Percentiles rank a stretch among this genome's conserved stretches.
Evolutionary conservation across 2,329 filamentous ascomycete genomes (phyloP).

Genomic region (Cadophora sp.): DNA sequence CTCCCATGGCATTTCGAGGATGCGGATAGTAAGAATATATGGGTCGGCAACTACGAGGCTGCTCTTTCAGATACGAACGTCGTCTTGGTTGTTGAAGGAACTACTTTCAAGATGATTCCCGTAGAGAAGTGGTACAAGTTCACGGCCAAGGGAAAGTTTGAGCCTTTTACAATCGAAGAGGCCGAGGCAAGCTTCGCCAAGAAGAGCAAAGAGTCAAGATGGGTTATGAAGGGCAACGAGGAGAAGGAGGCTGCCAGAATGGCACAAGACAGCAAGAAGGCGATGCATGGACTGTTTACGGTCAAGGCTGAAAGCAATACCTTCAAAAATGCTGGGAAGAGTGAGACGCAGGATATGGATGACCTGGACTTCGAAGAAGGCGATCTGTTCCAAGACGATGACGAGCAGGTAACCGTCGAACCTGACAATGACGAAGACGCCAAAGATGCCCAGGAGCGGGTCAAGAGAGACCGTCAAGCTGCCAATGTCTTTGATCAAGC

Average conservation of each 20-base stretch:
- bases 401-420: slow-evolving; percentile 79
- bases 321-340: slow-evolving; percentile 65
- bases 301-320: slow-evolving; percentile 75
- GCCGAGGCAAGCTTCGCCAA: slow-evolving; percentile 84
- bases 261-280: slow-evolving; percentile 60
- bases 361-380: slow-evolving; percentile 72
- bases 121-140: slow-evolving; percentile 97
- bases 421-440: slow-evolving; percentile 81
- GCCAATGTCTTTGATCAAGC: slow-evolving; percentile 82
- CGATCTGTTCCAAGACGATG: slow-evolving; percentile 85
- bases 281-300: slow-evolving; percentile 55
- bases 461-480: slow-evolving; percentile 82
- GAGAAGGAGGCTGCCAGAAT: slow-evolving; percentile 63
- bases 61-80: slow-evolving; percentile 87
- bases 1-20: slow-evolving; percentile 97
- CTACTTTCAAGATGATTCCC: slow-evolving; percentile 83
- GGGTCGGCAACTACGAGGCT: slow-evolving; percentile 90
- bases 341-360: slow-evolving; percentile 73
- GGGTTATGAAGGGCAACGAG: slow-evolving; percentile 75
- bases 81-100: slow-evolving; percentile 74
- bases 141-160: slow-evolving; percentile 79
- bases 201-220: slow-evolving; percentile 77
- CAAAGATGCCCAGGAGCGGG: slow-evolving; percentile 73
- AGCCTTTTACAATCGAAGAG: slow-evolving; percentile 80
- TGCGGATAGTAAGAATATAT: slow-evolving; percentile 92